A percentile compares a stretch with the other conserved stretches of the same genome.
phyloP scores from a whole-genome alignment of 139 green algal genomes.

The Pseudopediastrum boryanum region DNA sequence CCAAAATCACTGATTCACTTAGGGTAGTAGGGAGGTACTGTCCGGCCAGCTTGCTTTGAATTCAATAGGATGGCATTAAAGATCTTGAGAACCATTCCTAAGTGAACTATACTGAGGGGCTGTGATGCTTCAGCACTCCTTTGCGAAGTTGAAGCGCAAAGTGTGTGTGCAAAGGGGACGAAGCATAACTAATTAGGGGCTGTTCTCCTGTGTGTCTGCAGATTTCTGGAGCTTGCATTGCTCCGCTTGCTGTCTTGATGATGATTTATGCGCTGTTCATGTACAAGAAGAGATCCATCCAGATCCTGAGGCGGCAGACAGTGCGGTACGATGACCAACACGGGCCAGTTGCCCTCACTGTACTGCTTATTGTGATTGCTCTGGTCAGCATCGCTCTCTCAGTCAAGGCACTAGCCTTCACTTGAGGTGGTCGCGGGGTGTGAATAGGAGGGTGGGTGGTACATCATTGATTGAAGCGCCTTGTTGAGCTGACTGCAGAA shows the following conservation, averaged over 20 bases:
- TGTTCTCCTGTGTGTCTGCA: constrained; percentile 41
- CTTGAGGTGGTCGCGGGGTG: too few relatives aligned
- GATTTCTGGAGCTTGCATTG: constrained; percentile 75
- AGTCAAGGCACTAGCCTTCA: too few relatives aligned
- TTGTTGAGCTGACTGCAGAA: too few relatives aligned
- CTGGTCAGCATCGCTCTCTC: too few relatives aligned
- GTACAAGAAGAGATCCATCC: constrained; percentile 67
- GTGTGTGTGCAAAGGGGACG: neutral
- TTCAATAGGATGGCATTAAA: neutral
- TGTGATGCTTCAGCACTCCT: neutral
- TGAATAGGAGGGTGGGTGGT: too few relatives aligned
- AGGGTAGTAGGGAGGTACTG: neutral
- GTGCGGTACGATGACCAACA: constrained; percentile 82
- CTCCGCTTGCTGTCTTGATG: constrained; percentile 74
- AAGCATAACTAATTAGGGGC: neutral
- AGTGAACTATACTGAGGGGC: too few relatives aligned
- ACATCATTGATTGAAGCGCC: too few relatives aligned
- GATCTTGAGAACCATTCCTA: too few relatives aligned
- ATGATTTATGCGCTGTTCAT: constrained; percentile 80
- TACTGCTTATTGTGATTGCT: constrained; percentile 57
- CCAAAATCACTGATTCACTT: too few relatives aligned
- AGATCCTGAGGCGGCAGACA: constrained; percentile 49
- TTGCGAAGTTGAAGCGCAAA: neutral
- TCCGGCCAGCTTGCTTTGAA: neutral
- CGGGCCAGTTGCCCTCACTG: constrained; percentile 70